These are phyloP conservation scores for Proteromonas lacertae DNA, from an alignment of 352 stramenopile species.

Conservation along the genomic window DNA sequence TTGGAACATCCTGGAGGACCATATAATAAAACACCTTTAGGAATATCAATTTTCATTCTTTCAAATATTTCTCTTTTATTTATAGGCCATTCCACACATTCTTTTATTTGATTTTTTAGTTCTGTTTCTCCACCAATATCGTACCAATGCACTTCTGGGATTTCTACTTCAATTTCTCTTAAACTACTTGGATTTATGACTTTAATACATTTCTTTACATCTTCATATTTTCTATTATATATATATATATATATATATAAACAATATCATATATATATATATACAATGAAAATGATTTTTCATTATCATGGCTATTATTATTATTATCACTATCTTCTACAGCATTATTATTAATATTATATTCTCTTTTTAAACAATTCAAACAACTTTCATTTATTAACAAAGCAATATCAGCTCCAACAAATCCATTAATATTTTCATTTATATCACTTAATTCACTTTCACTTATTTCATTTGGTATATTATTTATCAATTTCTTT, in stretches of 20 bases:
- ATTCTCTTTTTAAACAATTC: too few species aligned
- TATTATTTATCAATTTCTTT: slow-evolving; percentile 38
- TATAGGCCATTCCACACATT: slow-evolving; percentile 88
- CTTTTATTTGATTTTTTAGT: slow-evolving; percentile 79
- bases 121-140: slow-evolving; percentile 87
- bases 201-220: slow-evolving; percentile 54
- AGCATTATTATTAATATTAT: too few species aligned
- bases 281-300: too few species aligned
- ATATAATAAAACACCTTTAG: slow-evolving; percentile 87
- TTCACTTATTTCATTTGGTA: slow-evolving; percentile 11
- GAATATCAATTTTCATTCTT: slow-evolving; percentile 73
- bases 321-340: too few species aligned
- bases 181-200: slow-evolving; percentile 65
- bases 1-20: slow-evolving; percentile 91
- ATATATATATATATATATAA: too few species aligned
- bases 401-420: slow-evolving; percentile 48
- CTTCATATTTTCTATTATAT: too few species aligned
- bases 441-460: slow-evolving; percentile 53
- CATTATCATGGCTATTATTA: too few species aligned
- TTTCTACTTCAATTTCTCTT: slow-evolving; percentile 78
- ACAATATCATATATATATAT: too few species aligned
- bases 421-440: slow-evolving; percentile 67
- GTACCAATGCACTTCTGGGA: slow-evolving; percentile 70
- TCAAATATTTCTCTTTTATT: slow-evolving; percentile 72
- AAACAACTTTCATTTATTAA: too few species aligned